A percentile compares a stretch with the other conserved stretches of the same genome.
phyloP scores from a whole-genome alignment of 441 rosid genomes.

The Mallotus repandus region DNA sequence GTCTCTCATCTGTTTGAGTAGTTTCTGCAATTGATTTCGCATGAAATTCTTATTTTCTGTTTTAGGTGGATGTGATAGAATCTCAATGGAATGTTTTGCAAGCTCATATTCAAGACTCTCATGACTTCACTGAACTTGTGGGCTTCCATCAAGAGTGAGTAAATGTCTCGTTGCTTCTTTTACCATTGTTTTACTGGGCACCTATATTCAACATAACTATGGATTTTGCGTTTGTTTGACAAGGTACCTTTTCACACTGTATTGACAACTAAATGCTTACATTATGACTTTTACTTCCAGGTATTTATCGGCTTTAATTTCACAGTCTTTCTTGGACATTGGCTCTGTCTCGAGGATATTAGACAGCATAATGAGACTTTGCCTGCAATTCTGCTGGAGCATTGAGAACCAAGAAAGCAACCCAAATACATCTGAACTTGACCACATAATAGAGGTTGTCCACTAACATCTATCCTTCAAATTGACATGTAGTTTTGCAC shows the following conservation, averaged over 20 bases:
- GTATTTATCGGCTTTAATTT: conserved; percentile 89
- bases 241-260: not conserved
- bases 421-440: conserved; percentile 74
- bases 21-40: not conserved
- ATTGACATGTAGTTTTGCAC: not conserved
- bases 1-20: not conserved
- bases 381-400: conserved; percentile 97
- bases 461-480: conserved; percentile 1
- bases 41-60: conserved; percentile 10
- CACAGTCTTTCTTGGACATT: conserved; percentile 95
- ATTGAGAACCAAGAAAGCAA: conserved; percentile 87
- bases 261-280: conserved; percentile 17
- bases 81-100: conserved; percentile 98
- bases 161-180: conserved; percentile 14
- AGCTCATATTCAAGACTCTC: conserved; percentile 82
- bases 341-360: conserved; percentile 95
- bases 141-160: conserved; percentile 97
- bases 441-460: conserved; percentile 74
- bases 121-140: conserved; percentile 90
- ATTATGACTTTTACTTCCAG: conserved; percentile 36
- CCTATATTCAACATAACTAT: not conserved
- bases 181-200: not conserved
- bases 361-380: conserved; percentile 93
- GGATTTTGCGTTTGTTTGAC: not conserved
- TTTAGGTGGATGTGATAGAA: conserved; percentile 95